A percentile compares a stretch with the other conserved stretches of the same genome.
phyloP scores from a whole-genome alignment of 1,139 yeast genomes.

The Lodderomyces orthopsilosis region DNA sequence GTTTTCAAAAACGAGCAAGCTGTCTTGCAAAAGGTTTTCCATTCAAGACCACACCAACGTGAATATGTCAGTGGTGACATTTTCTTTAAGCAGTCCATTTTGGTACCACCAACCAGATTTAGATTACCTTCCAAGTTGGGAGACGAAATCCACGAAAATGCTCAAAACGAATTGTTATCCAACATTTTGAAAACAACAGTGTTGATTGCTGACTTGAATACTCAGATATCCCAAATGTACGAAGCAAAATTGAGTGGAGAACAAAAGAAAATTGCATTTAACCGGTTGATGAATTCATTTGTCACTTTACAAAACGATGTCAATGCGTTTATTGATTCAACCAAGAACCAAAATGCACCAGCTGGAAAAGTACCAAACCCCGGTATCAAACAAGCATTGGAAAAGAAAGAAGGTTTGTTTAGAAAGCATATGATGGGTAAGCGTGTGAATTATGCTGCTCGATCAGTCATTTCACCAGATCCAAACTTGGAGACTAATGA shows the following conservation, averaged over 20 bases:
- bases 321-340: conserved; percentile 87
- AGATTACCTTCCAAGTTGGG: conserved; percentile 96
- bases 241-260: conserved; percentile 61
- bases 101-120: conserved; percentile 96
- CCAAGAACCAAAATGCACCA: conserved; percentile 74
- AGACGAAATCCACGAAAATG: conserved; percentile 91
- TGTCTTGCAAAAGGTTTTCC: conserved; percentile 64
- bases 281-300: conserved; percentile 90
- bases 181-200: conserved; percentile 77
- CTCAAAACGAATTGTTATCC: conserved; percentile 85
- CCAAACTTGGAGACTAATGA: conserved; percentile 97
- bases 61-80: conserved; percentile 69
- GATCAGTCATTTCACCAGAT: conserved; percentile 98
- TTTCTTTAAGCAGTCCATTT: conserved; percentile 82
- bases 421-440: conserved; percentile 99
- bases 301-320: conserved; percentile 95
- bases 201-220: conserved; percentile 84
- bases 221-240: conserved; percentile 58
- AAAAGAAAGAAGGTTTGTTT: conserved; percentile 97
- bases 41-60: conserved; percentile 64
- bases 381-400: conserved; percentile 96
- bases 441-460: conserved; percentile 97
- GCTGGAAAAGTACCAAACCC: conserved; percentile 79
- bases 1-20: conserved; percentile 73
- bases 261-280: conserved; percentile 74